Base-by-base conservation (phyloP, 257 asterid genomes). In the Agastache rugosa region DNA sequence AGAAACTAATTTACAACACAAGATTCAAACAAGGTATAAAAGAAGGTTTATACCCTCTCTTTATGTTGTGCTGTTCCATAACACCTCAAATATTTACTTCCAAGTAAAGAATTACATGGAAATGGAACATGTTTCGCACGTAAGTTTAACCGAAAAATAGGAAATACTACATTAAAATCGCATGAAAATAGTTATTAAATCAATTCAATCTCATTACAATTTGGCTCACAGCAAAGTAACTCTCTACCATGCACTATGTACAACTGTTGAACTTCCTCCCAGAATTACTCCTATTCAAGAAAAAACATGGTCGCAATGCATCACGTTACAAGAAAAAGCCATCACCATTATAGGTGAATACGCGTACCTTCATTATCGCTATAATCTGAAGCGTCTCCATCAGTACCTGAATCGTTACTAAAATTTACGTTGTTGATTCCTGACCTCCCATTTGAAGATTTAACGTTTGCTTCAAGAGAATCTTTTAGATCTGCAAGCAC, bases 401-500 rank as follows among this genome's bases (percentile, higher is more conserved):
- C 87, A 63, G 77, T 47, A 61, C 77, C 88, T 22, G 76, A 82
- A 35, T 75, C 80, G 11, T 79, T 64, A 12, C 74, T 77, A 45
- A 81, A 75, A 67, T 48, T 71, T 16, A 78, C 15, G 62, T 37
- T 42, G 42, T 68, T 76, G 31, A n/a, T 29, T 78, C 68, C 86
- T 17, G 44, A 61, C 53, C 60, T 62, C 73, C 84, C 88, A 27
- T 58, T 80, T 2, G 60, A 12, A 67, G 81, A 65, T 69, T 74
- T 61, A 22, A 68, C 15, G 31, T 81, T 85, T 35, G 85, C 82
- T 68, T 77, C 83, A 8, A 92, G 80, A 71, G 76, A 69, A n/a
- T 83, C 91, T 68, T 79, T 87, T 72, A 90, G 72, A 53, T 90
- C 94, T 42, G 82, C 86, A 62, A 89, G 87, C 61, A 92, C 82